These are phyloP conservation scores for Saccharata proteae DNA, from an alignment of 2,329 filamentous ascomycete species.

Conservation along the genomic window DNA sequence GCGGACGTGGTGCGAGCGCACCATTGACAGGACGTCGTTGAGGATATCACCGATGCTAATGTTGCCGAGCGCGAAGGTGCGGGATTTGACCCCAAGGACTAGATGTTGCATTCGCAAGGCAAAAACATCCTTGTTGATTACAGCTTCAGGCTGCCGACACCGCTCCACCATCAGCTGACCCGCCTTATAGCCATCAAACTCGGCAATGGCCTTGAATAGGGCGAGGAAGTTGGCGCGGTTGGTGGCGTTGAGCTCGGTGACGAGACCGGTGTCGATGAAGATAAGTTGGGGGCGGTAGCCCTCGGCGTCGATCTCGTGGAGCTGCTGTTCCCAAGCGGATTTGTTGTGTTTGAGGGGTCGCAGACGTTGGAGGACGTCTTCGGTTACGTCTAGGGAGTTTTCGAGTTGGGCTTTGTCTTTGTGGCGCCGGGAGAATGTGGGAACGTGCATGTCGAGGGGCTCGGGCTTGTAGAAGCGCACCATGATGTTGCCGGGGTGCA, in stretches of 20 bases:
- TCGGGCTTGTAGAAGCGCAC: slow-evolving; percentile 89
- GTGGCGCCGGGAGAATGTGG: slow-evolving; percentile 26
- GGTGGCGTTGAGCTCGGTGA: slow-evolving; percentile 78
- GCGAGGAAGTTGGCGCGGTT: slow-evolving; percentile 90
- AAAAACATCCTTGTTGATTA: slow-evolving; percentile 81
- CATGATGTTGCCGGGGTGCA: slow-evolving; percentile 98
- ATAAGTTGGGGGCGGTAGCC: slow-evolving; percentile 89
- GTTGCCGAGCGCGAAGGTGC: slow-evolving; percentile 82
- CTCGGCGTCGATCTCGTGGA: slow-evolving; percentile 68
- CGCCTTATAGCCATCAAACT: slow-evolving; percentile 93
- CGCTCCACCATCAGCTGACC: slow-evolving; percentile 93
- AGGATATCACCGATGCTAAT: slow-evolving; percentile 94
- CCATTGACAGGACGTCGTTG: slow-evolving; percentile 83
- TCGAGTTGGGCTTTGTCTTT: slow-evolving; percentile 20
- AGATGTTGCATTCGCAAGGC: slow-evolving; percentile 95
- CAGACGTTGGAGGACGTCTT: slow-evolving; percentile 70
- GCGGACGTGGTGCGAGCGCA: slow-evolving; percentile 80
- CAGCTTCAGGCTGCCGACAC: slow-evolving; percentile 81
- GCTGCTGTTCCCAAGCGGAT: slow-evolving; percentile 59
- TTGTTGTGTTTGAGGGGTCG: slow-evolving; percentile 59
- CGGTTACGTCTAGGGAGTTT: slow-evolving; percentile 63
- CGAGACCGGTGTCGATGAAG: slow-evolving; percentile 93
- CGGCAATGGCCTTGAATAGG: slow-evolving; percentile 87
- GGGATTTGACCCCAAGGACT: slow-evolving; percentile 77
- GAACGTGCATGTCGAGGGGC: slow-evolving; percentile 52